Conservation (phyloP, 176 grass and related monocot genomes). For the Aegilops speltoides region DNA sequence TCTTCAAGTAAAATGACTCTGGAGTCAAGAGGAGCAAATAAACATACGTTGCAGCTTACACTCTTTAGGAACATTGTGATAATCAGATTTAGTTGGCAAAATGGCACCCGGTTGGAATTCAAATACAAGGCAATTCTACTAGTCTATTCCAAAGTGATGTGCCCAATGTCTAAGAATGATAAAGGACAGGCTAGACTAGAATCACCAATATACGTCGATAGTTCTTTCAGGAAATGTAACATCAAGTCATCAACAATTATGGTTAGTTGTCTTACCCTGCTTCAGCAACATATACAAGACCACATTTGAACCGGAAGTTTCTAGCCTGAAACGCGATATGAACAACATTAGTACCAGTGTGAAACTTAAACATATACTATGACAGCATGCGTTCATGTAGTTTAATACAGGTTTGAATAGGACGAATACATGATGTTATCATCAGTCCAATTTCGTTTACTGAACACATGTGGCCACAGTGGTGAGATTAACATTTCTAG, state of each 20-base stretch:
- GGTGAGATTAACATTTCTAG: conserved; percentile 18
- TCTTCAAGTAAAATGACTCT: neutral
- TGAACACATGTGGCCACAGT: neutral
- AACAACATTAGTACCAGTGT: conserved; percentile 3
- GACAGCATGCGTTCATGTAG: neutral
- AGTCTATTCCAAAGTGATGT: conserved; percentile 13
- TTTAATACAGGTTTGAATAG: conserved; percentile 18
- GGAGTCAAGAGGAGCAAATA: neutral
- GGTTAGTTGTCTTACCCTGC: conserved; percentile 66
- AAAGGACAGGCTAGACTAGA: neutral
- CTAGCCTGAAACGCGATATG: conserved; percentile 65
- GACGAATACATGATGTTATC: conserved; percentile 6
- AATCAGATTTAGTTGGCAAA: neutral
- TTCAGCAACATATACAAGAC: conserved; percentile 98
- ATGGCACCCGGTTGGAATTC: neutral
- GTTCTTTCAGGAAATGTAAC: conserved; percentile 20
- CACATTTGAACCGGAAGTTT: conserved; percentile 99
- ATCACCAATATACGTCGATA: neutral
- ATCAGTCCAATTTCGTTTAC: conserved; percentile 8
- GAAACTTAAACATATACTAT: neutral
- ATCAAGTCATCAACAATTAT: neutral
- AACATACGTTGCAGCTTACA: conserved; percentile 4
- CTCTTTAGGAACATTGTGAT: neutral
- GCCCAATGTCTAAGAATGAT: neutral
- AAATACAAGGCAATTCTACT: neutral